These are phyloP conservation scores for Hortaea werneckii DNA, from an alignment of 2,329 filamentous ascomycete species.

Conservation along the genomic window DNA sequence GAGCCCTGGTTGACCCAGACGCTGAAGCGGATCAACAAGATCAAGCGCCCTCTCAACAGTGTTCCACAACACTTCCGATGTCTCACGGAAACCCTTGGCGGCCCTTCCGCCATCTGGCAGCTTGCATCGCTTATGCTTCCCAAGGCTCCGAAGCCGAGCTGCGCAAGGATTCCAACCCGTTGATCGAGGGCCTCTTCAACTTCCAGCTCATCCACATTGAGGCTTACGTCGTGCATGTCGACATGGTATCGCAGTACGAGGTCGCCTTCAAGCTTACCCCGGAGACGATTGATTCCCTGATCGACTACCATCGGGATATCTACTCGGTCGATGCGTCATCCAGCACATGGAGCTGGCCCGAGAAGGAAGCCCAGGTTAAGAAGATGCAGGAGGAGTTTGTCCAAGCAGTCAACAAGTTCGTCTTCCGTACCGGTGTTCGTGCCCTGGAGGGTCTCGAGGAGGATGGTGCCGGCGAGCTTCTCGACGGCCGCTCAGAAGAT, in stretches of 20 bases:
- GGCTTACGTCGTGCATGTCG: constrained; percentile 96
- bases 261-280: constrained; percentile 95
- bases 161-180: constrained; percentile 67
- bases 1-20: constrained; percentile 96
- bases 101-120: constrained; percentile 85
- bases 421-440: constrained; percentile 79
- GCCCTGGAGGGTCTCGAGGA: constrained; percentile 94
- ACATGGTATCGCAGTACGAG: constrained; percentile 96
- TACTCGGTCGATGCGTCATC: constrained; percentile 85
- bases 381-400: constrained; percentile 95
- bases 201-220: constrained; percentile 89
- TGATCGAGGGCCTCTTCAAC: constrained; percentile 82
- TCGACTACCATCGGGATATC: constrained; percentile 93
- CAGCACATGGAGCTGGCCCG: constrained; percentile 86
- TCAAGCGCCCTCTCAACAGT: constrained; percentile 95
- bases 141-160: constrained; percentile 82
- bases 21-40: constrained; percentile 88
- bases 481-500: constrained; percentile 83
- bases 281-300: constrained; percentile 84
- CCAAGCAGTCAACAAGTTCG: constrained; percentile 93
- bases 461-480: constrained; percentile 85
- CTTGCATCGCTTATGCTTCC: constrained; percentile 86
- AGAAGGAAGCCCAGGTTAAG: constrained; percentile 93
- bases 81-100: constrained; percentile 87
- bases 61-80: constrained; percentile 92